Conservation (phyloP, 352 stramenopile species). For the Phytophthora megakarya region DNA sequence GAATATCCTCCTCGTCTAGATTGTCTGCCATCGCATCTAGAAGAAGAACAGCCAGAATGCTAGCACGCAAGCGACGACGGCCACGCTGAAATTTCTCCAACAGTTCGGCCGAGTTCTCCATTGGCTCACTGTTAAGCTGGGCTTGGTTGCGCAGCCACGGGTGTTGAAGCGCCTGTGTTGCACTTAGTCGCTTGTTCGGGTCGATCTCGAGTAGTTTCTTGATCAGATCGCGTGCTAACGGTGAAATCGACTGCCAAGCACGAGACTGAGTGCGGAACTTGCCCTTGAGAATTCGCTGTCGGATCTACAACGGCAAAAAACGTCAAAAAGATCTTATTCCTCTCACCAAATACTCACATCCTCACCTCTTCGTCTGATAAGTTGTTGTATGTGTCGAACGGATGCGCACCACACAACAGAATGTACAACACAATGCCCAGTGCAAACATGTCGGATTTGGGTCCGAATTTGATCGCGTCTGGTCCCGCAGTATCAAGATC, state of each 20-base stretch:
- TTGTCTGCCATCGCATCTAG: slow-evolving; percentile 58
- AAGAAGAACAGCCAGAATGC: slow-evolving; percentile 79
- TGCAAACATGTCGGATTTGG: slow-evolving; percentile 84
- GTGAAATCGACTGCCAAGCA: slow-evolving; percentile 76
- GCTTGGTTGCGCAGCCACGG: slow-evolving; percentile 70
- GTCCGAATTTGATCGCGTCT: slow-evolving; percentile 58
- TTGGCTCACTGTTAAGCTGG: slow-evolving; percentile 57
- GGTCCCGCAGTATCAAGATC: slow-evolving; percentile 36
- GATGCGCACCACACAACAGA: slow-evolving; percentile 80
- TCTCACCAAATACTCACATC: background rate
- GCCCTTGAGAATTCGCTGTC: slow-evolving; percentile 76
- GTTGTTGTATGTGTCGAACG: slow-evolving; percentile 88
- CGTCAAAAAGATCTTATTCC: background rate
- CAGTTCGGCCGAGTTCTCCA: slow-evolving; percentile 71
- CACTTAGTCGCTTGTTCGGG: slow-evolving; percentile 66
- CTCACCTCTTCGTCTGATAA: slow-evolving; percentile 79
- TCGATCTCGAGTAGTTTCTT: slow-evolving; percentile 71
- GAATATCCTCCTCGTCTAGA: slow-evolving; percentile 41
- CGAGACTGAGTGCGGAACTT: slow-evolving; percentile 76
- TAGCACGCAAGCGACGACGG: slow-evolving; percentile 72
- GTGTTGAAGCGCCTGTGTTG: slow-evolving; percentile 66
- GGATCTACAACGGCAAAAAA: slow-evolving; percentile 51
- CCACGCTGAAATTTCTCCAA: slow-evolving; percentile 84
- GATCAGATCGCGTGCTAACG: slow-evolving; percentile 69
- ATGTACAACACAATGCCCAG: slow-evolving; percentile 87